Conservation (phyloP, 805 yeast genomes). For the Saturnispora bothae region DNA sequence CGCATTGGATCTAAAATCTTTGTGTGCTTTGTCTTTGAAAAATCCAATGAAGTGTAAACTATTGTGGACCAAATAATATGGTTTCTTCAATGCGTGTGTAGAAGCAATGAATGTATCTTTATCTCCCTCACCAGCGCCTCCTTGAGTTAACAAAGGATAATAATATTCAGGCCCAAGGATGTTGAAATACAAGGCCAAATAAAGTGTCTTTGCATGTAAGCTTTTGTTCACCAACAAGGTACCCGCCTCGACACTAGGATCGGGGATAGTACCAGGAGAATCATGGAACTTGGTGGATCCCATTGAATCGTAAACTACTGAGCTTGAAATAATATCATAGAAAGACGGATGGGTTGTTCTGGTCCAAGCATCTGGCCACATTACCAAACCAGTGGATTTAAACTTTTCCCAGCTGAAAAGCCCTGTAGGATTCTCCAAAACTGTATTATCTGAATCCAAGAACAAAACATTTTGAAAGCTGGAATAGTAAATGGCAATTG, state of each 20-base stretch:
- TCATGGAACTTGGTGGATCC: slow-evolving; percentile 42
- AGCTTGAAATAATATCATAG: slow-evolving; percentile 27
- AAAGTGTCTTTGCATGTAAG: slow-evolving; percentile 41
- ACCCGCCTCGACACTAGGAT: slow-evolving; percentile 57
- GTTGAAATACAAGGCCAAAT: slow-evolving; percentile 51
- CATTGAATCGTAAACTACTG: slow-evolving; percentile 16
- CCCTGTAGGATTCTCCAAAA: slow-evolving; percentile 32
- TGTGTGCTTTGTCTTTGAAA: slow-evolving; percentile 22
- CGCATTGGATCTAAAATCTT: slow-evolving; percentile 32
- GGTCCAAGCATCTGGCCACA: slow-evolving; percentile 69
- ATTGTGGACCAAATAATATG: slow-evolving; percentile 48
- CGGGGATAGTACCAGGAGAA: slow-evolving; percentile 50
- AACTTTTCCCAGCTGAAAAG: slow-evolving; percentile 37
- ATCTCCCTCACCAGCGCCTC: slow-evolving; percentile 45
- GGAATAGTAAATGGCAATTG: slow-evolving; percentile 38
- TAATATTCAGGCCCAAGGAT: slow-evolving; percentile 47
- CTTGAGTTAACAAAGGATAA: slow-evolving; percentile 41
- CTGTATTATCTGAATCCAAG: slow-evolving; percentile 43
- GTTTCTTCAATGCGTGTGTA: slow-evolving; percentile 45
- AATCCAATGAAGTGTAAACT: slow-evolving; percentile 44
- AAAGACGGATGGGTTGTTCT: slow-evolving; percentile 54
- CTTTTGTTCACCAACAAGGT: slow-evolving; percentile 48
- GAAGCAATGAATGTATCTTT: slow-evolving; percentile 52
- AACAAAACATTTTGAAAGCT: slow-evolving; percentile 37
- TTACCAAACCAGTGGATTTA: slow-evolving; percentile 33